phyloP scores from a whole-genome alignment of 2,329 filamentous ascomycete species.

The Talaromyces sp. region DNA sequence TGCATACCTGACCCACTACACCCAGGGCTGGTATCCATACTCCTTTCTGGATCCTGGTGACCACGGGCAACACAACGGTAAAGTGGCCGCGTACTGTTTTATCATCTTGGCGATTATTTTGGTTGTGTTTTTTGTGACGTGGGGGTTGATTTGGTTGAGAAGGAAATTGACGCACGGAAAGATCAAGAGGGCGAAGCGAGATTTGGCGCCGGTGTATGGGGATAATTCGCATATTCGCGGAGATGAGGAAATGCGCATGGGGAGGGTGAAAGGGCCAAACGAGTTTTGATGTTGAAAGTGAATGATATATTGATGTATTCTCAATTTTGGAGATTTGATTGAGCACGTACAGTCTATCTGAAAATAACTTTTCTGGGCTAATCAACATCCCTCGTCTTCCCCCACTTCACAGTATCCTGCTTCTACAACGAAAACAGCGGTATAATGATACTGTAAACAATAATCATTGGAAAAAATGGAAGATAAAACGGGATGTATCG shows the following conservation, averaged over 20 bases:
- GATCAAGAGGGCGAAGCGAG: constrained; percentile 26
- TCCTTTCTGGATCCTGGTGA: constrained; percentile 65
- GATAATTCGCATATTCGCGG: neutral
- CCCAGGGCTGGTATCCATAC: constrained; percentile 73
- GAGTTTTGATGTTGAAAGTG: neutral
- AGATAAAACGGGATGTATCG: too few species aligned
- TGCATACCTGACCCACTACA: constrained; percentile 69
- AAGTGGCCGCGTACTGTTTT: constrained; percentile 64
- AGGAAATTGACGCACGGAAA: constrained; percentile 42
- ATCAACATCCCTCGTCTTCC: neutral
- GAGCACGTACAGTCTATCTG: too few species aligned
- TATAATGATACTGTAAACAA: too few species aligned
- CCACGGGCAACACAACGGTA: constrained; percentile 46
- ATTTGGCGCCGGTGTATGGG: constrained; percentile 18
- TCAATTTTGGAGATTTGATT: too few species aligned
- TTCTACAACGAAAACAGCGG: too few species aligned
- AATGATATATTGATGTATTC: neutral
- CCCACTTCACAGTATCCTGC: neutral
- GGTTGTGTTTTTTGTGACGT: constrained; percentile 53
- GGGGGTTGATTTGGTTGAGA: constrained; percentile 54
- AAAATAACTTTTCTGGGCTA: neutral
- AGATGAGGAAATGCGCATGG: neutral
- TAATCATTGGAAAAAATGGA: too few species aligned
- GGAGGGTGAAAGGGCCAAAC: neutral
- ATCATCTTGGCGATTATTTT: constrained; percentile 54